Percentiles rank a stretch among this genome's conserved stretches.
phyloP scores from a whole-genome alignment of 768 basidiomycete species.

The Coprinellus aureogranulatus region DNA sequence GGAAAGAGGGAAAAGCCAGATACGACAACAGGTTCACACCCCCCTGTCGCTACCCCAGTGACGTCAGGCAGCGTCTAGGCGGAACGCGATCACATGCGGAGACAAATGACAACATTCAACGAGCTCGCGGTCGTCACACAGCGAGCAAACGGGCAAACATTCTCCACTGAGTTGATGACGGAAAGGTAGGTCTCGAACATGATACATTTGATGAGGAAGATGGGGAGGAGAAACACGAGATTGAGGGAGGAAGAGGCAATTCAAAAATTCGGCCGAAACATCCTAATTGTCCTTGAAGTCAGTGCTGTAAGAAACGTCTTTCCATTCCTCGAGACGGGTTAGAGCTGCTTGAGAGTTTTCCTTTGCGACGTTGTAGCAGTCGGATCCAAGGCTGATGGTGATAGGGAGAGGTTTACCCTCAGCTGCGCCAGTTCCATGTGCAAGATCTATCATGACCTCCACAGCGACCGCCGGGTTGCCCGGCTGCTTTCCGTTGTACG shows the following conservation, averaged over 20 bases:
- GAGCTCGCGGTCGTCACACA: not conserved
- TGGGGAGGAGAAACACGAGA: no score
- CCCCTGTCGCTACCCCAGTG: not conserved
- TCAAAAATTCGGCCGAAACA: no score
- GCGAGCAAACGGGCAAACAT: not conserved
- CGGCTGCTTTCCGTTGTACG: constrained; percentile 33
- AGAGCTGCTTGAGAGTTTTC: constrained; percentile 14
- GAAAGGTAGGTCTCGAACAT: no score
- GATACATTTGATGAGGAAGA: no score
- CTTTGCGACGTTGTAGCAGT: constrained; percentile 25
- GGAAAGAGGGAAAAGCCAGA: not conserved
- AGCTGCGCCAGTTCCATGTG: constrained; percentile 28
- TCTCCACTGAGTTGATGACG: no score
- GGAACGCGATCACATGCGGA: not conserved
- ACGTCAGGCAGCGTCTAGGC: not conserved
- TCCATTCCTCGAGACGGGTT: constrained; percentile 30
- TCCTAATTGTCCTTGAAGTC: constrained; percentile 14
- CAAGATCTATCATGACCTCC: constrained; percentile 31
- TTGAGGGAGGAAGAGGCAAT: no score
- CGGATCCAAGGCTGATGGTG: constrained; percentile 27
- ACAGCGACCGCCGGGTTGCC: constrained; percentile 37
- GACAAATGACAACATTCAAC: not conserved
- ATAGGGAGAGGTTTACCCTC: constrained; percentile 30
- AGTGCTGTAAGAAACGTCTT: constrained; percentile 25
- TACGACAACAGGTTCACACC: not conserved